Conservation (phyloP, 2,329 filamentous ascomycete species). For the Penicillium sp. region DNA sequence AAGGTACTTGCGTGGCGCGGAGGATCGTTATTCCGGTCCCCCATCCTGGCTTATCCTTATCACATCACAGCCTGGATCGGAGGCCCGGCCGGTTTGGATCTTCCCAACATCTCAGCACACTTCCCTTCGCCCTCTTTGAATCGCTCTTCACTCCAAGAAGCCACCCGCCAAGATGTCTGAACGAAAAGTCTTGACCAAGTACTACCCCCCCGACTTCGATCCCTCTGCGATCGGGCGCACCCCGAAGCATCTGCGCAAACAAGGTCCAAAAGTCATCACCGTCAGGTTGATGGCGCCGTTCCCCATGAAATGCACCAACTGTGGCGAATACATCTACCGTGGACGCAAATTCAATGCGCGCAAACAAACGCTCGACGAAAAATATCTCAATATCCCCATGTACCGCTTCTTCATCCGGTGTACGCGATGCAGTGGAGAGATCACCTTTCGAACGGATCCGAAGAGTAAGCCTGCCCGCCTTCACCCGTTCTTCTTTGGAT, state of each 20-base stretch:
- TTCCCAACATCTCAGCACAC: too few species aligned
- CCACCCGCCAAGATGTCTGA: constrained; percentile 70
- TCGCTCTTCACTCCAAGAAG: not conserved
- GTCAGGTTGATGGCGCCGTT: constrained; percentile 92
- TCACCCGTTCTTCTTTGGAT: not conserved
- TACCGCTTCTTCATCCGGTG: constrained; percentile 91
- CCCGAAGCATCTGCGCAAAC: constrained; percentile 59
- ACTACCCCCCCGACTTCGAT: constrained; percentile 82
- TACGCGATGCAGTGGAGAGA: constrained; percentile 82
- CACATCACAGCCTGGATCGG: too few species aligned
- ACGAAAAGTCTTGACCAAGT: constrained; percentile 71
- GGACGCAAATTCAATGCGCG: constrained; percentile 94
- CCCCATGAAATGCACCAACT: constrained; percentile 71
- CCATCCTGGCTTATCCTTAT: too few species aligned
- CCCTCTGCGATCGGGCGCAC: constrained; percentile 76
- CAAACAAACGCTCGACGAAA: constrained; percentile 90
- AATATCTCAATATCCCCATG: constrained; percentile 85
- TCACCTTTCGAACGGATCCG: constrained; percentile 92
- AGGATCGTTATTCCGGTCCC: too few species aligned
- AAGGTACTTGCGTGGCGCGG: too few species aligned
- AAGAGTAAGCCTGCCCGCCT: constrained; percentile 61
- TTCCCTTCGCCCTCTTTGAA: not conserved
- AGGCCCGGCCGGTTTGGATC: too few species aligned
- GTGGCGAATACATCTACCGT: constrained; percentile 81
- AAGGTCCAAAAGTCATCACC: constrained; percentile 79